Conservation (phyloP, 106 monocot genomes). For the Vanilla planifolia region DNA sequence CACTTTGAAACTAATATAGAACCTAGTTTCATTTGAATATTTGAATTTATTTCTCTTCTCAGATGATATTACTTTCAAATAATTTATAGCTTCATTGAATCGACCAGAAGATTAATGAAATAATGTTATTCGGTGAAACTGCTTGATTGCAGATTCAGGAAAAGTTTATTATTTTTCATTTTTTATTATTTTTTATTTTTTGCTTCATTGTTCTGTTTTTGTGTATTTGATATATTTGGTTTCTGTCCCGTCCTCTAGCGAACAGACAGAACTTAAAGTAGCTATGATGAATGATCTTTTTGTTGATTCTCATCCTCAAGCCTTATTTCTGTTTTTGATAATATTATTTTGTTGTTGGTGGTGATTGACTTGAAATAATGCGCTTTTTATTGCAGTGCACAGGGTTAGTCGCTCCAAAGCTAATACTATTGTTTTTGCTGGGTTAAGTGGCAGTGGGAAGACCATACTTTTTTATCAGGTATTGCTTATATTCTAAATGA, state of each 20-base stretch:
- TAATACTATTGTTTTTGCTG: constrained; percentile 71
- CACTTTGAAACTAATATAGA: no score
- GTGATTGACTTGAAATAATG: no score
- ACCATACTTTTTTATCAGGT: constrained; percentile 91
- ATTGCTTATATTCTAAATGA: constrained; percentile 1
- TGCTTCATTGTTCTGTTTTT: not conserved
- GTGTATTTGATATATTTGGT: no score
- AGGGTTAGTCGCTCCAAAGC: constrained; percentile 41
- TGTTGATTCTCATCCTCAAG: not conserved
- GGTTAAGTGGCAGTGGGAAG: constrained; percentile 84
- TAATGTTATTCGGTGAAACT: not conserved
- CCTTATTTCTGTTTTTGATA: not conserved
- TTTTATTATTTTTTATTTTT: not conserved
- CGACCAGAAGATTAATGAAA: no score
- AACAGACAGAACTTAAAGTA: not conserved
- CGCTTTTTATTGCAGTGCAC: no score
- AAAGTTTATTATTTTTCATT: not conserved
- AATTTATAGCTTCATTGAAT: no score
- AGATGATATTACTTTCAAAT: no score
- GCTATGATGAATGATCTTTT: not conserved
- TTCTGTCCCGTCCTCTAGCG: no score
- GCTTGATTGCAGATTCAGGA: not conserved
- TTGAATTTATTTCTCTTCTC: no score
- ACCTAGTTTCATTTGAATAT: no score
- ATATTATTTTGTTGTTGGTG: constrained; percentile 2